These are phyloP conservation scores for Trichoderma breve DNA, from an alignment of 2,329 filamentous ascomycete genomes.

Conservation along the genomic window DNA sequence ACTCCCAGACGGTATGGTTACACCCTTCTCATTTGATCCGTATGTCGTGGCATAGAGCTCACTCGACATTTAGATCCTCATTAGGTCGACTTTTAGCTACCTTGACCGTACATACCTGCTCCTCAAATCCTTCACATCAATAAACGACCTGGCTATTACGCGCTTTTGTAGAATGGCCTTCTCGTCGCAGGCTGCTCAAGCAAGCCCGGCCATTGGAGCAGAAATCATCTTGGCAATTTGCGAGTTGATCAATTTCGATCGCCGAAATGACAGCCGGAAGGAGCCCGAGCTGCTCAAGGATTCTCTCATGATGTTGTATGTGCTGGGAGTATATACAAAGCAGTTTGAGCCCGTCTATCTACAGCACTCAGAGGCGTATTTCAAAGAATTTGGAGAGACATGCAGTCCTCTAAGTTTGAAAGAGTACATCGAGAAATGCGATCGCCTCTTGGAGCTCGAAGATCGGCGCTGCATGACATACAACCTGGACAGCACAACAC, in stretches of 20 bases:
- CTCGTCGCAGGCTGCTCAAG: slow-evolving; percentile 14
- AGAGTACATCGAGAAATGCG: slow-evolving; percentile 70
- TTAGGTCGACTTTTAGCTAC: slow-evolving; percentile 90
- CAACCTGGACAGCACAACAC: slow-evolving; percentile 79
- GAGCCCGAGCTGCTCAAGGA: slow-evolving; percentile 67
- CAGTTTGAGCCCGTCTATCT: slow-evolving; percentile 78
- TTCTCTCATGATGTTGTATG: slow-evolving; percentile 77
- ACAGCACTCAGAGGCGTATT: slow-evolving; percentile 63
- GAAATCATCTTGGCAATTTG: slow-evolving; percentile 59
- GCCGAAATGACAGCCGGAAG: slow-evolving; percentile 55
- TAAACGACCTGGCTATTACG: slow-evolving; percentile 77
- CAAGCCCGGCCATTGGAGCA: slow-evolving; percentile 27
- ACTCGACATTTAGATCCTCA: slow-evolving; percentile 54
- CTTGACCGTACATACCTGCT: slow-evolving; percentile 87
- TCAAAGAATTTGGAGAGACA: slow-evolving; percentile 66
- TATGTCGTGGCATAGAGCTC: background rate
- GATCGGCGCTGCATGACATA: slow-evolving; percentile 74
- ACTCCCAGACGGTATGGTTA: slow-evolving; percentile 62
- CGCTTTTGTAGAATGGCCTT: slow-evolving; percentile 68
- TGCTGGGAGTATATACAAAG: slow-evolving; percentile 76
- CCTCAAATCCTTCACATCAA: slow-evolving; percentile 64
- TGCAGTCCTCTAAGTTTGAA: slow-evolving; percentile 65
- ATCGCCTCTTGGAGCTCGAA: slow-evolving; percentile 69
- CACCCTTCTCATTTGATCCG: background rate
- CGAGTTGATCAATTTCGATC: slow-evolving; percentile 70